Percentiles rank a stretch among this genome's conserved stretches.
These are phyloP conservation scores for Xerophyta viscosa DNA, from an alignment of 106 monocot genomes.

Conservation along the genomic window DNA sequence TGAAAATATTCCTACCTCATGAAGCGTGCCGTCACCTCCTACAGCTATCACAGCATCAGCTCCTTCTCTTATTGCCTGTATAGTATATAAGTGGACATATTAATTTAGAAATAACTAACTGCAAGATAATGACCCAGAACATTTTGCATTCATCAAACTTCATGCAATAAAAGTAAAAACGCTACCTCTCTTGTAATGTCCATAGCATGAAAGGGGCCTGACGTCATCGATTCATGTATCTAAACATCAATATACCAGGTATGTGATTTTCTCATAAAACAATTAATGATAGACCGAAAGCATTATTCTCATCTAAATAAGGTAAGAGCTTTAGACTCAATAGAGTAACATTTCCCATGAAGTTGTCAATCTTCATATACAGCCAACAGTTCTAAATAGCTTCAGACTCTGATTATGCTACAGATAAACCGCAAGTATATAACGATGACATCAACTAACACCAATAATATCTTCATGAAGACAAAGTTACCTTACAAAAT, in stretches of 20 bases:
- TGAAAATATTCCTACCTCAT: constrained; percentile 60
- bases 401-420: too few species aligned
- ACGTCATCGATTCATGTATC: constrained; percentile 81
- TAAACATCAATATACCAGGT: constrained; percentile 15
- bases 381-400: too few species aligned
- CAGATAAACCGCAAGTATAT: too few species aligned
- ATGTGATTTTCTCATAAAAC: not conserved
- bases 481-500: too few species aligned
- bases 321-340: too few species aligned
- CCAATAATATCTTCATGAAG: too few species aligned
- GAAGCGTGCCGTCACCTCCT: constrained; percentile 99
- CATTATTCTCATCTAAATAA: too few species aligned
- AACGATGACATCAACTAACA: too few species aligned
- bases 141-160: too few species aligned
- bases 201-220: constrained; percentile 71
- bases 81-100: not conserved
- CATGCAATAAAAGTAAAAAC: constrained; percentile 6
- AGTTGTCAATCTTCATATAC: too few species aligned
- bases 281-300: not conserved
- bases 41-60: constrained; percentile 95
- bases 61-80: constrained; percentile 88
- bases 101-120: not conserved
- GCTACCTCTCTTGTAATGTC: constrained; percentile 90
- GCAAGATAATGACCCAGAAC: not conserved
- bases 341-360: too few species aligned